These are phyloP conservation scores for Periglandula ipomoeae DNA, from an alignment of 2,329 filamentous ascomycete species.

Conservation along the genomic window DNA sequence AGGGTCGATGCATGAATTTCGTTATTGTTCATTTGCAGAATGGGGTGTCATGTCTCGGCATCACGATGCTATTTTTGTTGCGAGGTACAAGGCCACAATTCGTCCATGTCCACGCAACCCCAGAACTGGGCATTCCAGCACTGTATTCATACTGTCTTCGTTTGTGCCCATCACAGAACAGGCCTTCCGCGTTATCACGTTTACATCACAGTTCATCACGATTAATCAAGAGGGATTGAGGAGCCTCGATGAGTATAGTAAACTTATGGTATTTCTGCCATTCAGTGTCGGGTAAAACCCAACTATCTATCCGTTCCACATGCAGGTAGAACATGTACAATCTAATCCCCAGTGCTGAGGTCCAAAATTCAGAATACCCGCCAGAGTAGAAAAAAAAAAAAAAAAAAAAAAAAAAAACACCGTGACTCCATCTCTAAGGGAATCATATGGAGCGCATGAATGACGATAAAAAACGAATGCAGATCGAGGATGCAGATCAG, in stretches of 20 bases:
- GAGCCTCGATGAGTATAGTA: not conserved
- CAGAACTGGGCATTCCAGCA: no score
- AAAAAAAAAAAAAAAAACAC: not conserved
- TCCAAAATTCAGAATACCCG: no score
- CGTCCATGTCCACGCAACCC: no score
- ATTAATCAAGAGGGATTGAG: not conserved
- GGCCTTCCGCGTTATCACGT: no score
- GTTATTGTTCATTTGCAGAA: no score
- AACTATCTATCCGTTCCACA: not conserved
- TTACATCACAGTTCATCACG: not conserved
- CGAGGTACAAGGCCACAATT: no score
- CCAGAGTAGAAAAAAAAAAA: not conserved
- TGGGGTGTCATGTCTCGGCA: no score
- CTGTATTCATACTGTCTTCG: no score
- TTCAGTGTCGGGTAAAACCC: conserved; percentile 3
- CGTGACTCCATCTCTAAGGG: not conserved
- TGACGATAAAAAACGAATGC: not conserved
- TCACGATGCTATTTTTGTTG: no score
- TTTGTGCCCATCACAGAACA: no score
- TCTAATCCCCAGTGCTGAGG: no score
- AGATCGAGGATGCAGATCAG: not conserved
- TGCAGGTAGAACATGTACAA: not conserved
- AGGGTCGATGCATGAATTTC: no score
- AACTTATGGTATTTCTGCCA: conserved; percentile 10
- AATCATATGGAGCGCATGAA: not conserved